These are phyloP conservation scores for Candida takata DNA, from an alignment of 805 yeast species.

Conservation along the genomic window DNA sequence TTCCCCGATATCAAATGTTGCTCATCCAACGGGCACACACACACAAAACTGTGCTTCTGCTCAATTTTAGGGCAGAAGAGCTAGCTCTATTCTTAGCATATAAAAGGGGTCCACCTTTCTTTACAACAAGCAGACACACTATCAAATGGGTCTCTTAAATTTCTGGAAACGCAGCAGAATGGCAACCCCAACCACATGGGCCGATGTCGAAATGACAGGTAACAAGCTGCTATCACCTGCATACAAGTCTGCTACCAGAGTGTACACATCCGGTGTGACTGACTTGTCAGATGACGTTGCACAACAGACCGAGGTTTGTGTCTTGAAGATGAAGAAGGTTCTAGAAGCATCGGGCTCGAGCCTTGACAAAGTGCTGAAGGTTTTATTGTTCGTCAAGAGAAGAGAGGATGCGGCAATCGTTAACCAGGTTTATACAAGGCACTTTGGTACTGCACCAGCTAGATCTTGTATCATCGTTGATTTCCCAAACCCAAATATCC, in stretches of 20 bases:
- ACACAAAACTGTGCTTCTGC: too few relatives aligned
- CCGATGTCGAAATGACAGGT: conserved; percentile 25
- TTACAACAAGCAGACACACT: too few relatives aligned
- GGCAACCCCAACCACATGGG: conserved; percentile 29
- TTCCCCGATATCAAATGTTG: too few relatives aligned
- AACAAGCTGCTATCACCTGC: conserved; percentile 35
- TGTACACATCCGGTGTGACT: conserved; percentile 42
- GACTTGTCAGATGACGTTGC: conserved; percentile 37
- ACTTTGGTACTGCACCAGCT: conserved; percentile 43
- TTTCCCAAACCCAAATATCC: conserved; percentile 43
- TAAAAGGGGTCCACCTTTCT: too few relatives aligned
- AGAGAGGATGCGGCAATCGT: conserved; percentile 36
- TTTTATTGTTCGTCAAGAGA: conserved; percentile 40
- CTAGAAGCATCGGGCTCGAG: conserved; percentile 40
- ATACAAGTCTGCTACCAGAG: conserved; percentile 32
- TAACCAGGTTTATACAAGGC: conserved; percentile 39
- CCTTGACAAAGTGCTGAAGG: conserved; percentile 40
- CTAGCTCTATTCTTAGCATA: too few relatives aligned
- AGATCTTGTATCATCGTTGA: conserved; percentile 46
- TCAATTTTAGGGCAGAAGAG: too few relatives aligned
- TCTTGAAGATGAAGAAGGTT: conserved; percentile 35
- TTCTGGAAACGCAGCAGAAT: conserved; percentile 1
- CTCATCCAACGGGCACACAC: too few relatives aligned
- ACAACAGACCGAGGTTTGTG: conserved; percentile 39
- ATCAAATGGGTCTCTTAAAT: background rate